Evolutionary conservation across 148 eudicot species (phyloP).

Genomic region (Persicaria maculosa): DNA sequence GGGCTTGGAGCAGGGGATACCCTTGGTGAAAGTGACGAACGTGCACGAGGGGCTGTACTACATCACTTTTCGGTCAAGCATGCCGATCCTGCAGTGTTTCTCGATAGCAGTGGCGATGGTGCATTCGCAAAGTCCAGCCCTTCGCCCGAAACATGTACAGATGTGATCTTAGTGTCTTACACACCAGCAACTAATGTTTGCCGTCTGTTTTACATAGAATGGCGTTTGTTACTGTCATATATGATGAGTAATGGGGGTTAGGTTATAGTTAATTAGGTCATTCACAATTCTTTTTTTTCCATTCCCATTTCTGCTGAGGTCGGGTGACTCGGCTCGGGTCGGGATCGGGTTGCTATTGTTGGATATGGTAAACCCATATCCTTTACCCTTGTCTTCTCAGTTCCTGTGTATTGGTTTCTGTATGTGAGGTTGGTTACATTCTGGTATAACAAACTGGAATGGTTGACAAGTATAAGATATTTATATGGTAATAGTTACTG

Average conservation of each 20-base stretch:
- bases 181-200: not conserved
- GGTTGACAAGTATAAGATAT: constrained; percentile 1
- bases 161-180: not conserved
- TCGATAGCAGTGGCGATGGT: constrained; percentile 13
- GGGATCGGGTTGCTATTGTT: constrained; percentile 2
- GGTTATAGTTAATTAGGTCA: constrained; percentile 8
- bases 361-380: not conserved
- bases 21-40: constrained; percentile 52
- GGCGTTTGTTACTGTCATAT: not conserved
- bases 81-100: constrained; percentile 12
- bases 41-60: constrained; percentile 51
- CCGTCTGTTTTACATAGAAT: constrained; percentile 3
- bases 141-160: constrained; percentile 14
- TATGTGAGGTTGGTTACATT: constrained; percentile 3
- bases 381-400: not conserved
- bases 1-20: constrained; percentile 43
- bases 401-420: not conserved
- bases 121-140: not conserved
- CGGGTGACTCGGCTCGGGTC: not conserved
- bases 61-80: constrained; percentile 41
- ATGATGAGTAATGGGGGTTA: not conserved
- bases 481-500: not conserved
- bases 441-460: not conserved
- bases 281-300: not conserved
- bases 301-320: not conserved